Percentiles rank a stretch among this genome's conserved stretches.
phyloP scores from a whole-genome alignment of 441 rosid genomes.

The Macaranga tanarius region DNA sequence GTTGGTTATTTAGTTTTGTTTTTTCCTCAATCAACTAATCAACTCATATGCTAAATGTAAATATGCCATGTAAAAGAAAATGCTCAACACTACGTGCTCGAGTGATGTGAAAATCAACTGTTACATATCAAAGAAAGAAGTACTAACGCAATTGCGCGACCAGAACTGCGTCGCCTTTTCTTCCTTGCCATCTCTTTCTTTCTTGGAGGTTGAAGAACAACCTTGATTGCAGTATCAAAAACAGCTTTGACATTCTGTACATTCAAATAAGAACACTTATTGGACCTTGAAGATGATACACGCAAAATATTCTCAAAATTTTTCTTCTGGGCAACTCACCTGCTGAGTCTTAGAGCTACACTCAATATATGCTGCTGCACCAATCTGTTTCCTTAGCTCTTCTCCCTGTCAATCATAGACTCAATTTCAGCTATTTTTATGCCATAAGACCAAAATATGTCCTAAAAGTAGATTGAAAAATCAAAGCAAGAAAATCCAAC shows the following conservation, averaged over 20 bases:
- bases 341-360: conserved; percentile 99
- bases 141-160: conserved; percentile 73
- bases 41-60: background rate
- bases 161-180: conserved; percentile 65
- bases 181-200: conserved; percentile 66
- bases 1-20: background rate
- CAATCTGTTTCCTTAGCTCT: conserved; percentile 92
- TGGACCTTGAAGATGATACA: background rate
- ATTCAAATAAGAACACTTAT: background rate
- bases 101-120: background rate
- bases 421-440: conserved; percentile 5
- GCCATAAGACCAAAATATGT: background rate
- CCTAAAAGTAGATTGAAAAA: background rate
- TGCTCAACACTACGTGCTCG: background rate
- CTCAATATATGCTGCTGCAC: conserved; percentile 93
- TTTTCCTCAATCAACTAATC: background rate
- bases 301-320: background rate
- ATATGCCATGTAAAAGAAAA: background rate
- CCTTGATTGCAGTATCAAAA: conserved; percentile 93
- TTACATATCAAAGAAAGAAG: background rate
- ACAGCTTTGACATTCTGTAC: conserved; percentile 88
- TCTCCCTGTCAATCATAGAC: conserved; percentile 57
- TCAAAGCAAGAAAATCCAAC: background rate
- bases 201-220: conserved; percentile 92
- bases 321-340: conserved; percentile 36